phyloP scores from a whole-genome alignment of 768 basidiomycete genomes.

The Zangia roseola region DNA sequence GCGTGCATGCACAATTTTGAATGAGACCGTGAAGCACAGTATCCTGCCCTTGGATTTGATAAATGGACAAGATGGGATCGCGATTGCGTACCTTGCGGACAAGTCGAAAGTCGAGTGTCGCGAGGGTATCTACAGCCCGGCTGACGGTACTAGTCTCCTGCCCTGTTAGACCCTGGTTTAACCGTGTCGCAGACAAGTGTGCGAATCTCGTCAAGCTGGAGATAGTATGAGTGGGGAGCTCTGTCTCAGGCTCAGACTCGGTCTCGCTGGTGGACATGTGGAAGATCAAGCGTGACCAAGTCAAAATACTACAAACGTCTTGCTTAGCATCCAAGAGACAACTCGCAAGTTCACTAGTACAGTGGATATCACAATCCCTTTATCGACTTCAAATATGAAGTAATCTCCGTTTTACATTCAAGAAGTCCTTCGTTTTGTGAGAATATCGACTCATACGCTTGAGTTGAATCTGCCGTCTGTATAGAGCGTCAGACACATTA shows the following conservation, averaged over 20 bases:
- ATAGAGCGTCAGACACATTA: conserved; percentile 10
- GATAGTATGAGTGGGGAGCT: conserved; percentile 10
- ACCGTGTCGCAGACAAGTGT: conserved; percentile 11
- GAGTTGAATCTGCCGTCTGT: conserved; percentile 58
- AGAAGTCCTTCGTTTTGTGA: conserved; percentile 52
- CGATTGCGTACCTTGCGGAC: conserved; percentile 26
- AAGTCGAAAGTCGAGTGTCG: conserved; percentile 29
- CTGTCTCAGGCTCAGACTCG: conserved; percentile 54
- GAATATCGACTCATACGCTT: conserved; percentile 61
- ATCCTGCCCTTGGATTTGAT: conserved; percentile 29
- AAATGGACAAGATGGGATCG: not conserved
- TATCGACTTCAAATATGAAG: conserved; percentile 57
- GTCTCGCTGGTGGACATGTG: conserved; percentile 48
- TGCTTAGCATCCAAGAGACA: not conserved
- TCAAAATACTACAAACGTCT: not conserved
- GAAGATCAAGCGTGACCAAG: conserved; percentile 1
- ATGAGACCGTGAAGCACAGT: conserved; percentile 32
- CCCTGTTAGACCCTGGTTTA: not conserved
- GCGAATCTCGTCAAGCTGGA: conserved; percentile 21
- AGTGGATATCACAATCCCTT: conserved; percentile 43
- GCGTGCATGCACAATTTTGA: conserved; percentile 31
- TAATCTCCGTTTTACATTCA: conserved; percentile 54
- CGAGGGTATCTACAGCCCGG: conserved; percentile 24
- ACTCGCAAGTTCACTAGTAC: not conserved
- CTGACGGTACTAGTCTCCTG: conserved; percentile 13